Evolutionary conservation across 1,139 yeast species (phyloP).

Genomic region (Pneumocystis murina): DNA sequence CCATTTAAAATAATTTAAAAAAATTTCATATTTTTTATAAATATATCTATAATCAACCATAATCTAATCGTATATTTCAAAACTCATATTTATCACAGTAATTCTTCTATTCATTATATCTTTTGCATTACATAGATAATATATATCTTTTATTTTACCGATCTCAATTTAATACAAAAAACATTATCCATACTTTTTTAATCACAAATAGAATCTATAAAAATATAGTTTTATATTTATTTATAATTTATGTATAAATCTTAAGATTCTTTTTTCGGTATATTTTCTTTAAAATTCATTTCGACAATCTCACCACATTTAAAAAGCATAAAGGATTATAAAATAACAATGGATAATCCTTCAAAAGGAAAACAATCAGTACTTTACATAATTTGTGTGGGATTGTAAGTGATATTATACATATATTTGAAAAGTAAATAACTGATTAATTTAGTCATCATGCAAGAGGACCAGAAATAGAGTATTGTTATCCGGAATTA

Average conservation of each 20-base stretch:
- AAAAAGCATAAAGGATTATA: not conserved
- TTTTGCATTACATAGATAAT: not conserved
- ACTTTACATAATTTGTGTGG: not conserved
- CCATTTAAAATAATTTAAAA: too few species aligned
- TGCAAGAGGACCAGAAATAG: conserved; percentile 86
- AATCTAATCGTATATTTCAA: not conserved
- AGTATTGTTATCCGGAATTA: conserved; percentile 43
- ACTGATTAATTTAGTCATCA: conserved; percentile 38
- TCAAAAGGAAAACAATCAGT: not conserved
- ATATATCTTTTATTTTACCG: not conserved
- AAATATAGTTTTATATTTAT: not conserved
- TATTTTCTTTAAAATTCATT: not conserved
- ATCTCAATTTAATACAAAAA: not conserved
- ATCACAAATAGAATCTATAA: not conserved
- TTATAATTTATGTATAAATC: not conserved
- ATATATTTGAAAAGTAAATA: not conserved
- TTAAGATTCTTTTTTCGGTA: too few species aligned
- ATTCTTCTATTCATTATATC: not conserved
- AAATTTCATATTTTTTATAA: not conserved
- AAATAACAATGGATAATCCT: not conserved
- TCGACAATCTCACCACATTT: not conserved
- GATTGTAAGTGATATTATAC: not conserved
- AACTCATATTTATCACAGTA: not conserved
- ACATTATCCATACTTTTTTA: not conserved
- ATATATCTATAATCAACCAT: too few species aligned